Percentiles rank a stretch among this genome's conserved stretches.
Evolutionary conservation across 1,284 basidiomycete species (phyloP).

Genomic region (Mrakiaceae sp.): DNA sequence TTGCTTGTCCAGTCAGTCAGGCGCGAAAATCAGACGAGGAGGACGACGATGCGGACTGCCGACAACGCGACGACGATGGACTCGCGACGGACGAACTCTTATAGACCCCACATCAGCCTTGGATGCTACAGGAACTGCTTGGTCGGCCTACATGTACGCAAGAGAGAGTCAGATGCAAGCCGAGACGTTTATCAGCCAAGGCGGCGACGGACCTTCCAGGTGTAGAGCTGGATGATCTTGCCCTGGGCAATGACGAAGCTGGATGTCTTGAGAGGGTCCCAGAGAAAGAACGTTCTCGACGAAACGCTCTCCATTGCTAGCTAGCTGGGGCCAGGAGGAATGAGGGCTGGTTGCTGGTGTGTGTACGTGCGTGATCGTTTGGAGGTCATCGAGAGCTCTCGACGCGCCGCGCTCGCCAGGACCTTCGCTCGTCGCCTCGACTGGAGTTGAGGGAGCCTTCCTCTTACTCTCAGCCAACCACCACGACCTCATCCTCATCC

Average conservation of each 20-base stretch:
- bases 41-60: neutral
- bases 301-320: too few species aligned
- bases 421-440: too few species aligned
- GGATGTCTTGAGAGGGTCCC: constrained; percentile 10
- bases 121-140: neutral
- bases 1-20: neutral
- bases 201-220: constrained; percentile 10
- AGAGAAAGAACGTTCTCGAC: neutral
- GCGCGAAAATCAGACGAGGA: neutral
- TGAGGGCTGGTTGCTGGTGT: too few species aligned
- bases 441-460: too few species aligned
- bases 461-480: too few species aligned
- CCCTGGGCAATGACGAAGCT: constrained; percentile 2
- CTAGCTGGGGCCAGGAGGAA: too few species aligned
- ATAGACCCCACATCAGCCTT: constrained; percentile 4
- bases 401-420: too few species aligned
- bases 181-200: neutral
- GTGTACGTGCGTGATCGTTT: too few species aligned
- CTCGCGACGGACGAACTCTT: neutral
- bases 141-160: neutral
- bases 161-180: neutral
- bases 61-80: neutral
- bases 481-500: too few species aligned
- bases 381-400: too few species aligned
- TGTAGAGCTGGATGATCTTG: constrained; percentile 5